These are phyloP conservation scores for Ilyonectria destructans DNA, from an alignment of 2,329 filamentous ascomycete genomes.

Conservation along the genomic window DNA sequence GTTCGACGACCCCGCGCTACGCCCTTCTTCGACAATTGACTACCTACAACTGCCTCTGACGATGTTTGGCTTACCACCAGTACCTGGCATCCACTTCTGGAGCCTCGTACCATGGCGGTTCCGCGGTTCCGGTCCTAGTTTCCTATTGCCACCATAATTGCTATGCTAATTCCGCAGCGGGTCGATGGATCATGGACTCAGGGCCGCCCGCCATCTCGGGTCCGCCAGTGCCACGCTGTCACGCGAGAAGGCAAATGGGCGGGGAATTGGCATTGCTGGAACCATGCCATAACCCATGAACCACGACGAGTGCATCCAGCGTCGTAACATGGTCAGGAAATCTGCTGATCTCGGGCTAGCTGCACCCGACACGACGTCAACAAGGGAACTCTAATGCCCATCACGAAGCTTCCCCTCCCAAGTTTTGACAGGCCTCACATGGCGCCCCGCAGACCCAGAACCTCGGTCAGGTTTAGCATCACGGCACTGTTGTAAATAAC, in stretches of 20 bases:
- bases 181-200: neutral
- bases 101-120: neutral
- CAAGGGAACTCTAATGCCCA: slow-evolving; percentile 15
- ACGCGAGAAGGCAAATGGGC: neutral
- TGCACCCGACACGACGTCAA: slow-evolving; percentile 19
- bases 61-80: neutral
- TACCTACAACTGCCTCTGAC: neutral
- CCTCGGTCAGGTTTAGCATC: slow-evolving; percentile 25
- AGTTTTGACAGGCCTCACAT: slow-evolving; percentile 24
- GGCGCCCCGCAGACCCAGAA: slow-evolving; percentile 25
- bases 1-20: slow-evolving; percentile 5
- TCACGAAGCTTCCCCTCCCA: neutral
- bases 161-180: slow-evolving; percentile 20
- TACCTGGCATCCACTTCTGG: neutral
- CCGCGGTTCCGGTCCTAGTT: neutral
- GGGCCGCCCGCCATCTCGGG: slow-evolving; percentile 1
- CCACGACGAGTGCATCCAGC: neutral
- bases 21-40: slow-evolving; percentile 13
- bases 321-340: neutral
- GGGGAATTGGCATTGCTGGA: slow-evolving; percentile 4
- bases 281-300: neutral
- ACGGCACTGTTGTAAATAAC: too few species aligned
- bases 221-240: neutral
- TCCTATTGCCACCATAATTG: neutral
- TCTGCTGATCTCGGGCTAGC: slow-evolving; percentile 32